Conservation (phyloP, 192 early-diverging fungal species). For the Backusella circina region DNA sequence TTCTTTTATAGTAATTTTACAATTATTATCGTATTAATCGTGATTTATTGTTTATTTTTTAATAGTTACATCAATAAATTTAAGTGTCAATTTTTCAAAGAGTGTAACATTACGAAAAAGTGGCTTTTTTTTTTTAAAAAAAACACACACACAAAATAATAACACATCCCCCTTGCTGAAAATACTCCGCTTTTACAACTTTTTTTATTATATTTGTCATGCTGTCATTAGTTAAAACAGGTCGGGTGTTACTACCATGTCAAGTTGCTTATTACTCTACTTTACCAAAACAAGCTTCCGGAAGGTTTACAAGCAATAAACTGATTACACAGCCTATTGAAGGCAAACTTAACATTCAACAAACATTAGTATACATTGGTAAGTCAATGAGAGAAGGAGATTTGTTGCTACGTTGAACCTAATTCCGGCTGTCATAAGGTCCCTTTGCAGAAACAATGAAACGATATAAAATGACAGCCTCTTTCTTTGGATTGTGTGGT, state of each 20-base stretch:
- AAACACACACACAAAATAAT: background rate
- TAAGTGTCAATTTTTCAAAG: background rate
- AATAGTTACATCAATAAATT: background rate
- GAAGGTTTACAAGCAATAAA: slow-evolving; percentile 28
- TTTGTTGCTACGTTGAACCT: background rate
- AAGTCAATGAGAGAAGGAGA: background rate
- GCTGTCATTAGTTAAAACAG: background rate
- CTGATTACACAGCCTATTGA: slow-evolving; percentile 9
- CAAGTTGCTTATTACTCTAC: slow-evolving; percentile 14
- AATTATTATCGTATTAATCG: background rate
- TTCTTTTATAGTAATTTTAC: background rate
- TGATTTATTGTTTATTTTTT: background rate
- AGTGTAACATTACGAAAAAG: slow-evolving; percentile 2
- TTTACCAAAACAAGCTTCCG: slow-evolving; percentile 23
- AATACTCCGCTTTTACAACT: background rate
- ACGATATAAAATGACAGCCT: slow-evolving; percentile 35
- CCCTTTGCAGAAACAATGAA: slow-evolving; percentile 33
- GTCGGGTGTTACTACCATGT: background rate
- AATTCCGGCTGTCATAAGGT: slow-evolving; percentile 7
- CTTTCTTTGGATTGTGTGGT: slow-evolving; percentile 33
- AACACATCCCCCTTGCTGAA: background rate
- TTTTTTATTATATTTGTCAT: background rate
- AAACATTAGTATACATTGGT: slow-evolving; percentile 35
- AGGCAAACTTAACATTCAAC: background rate
- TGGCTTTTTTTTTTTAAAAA: background rate